These are phyloP conservation scores for Colletotrichum euphorbiae DNA, from an alignment of 2,329 filamentous ascomycete genomes.

Conservation along the genomic window DNA sequence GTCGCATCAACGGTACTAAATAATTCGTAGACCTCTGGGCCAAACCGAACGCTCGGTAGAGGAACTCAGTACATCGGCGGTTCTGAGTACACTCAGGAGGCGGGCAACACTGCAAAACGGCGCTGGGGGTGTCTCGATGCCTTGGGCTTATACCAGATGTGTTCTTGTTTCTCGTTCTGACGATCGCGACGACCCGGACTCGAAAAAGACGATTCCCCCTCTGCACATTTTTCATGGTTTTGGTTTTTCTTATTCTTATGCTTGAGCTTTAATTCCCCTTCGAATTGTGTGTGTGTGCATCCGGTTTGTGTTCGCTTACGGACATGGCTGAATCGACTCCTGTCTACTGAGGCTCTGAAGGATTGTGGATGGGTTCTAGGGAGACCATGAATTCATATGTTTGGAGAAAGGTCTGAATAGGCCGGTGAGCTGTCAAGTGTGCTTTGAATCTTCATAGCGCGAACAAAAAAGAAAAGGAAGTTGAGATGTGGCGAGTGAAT, in stretches of 20 bases:
- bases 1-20: conserved; percentile 47
- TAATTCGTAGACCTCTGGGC: conserved; percentile 51
- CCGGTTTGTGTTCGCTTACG: background rate
- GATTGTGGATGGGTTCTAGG: conserved; percentile 2
- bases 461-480: conserved; percentile 35
- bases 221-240: conserved; percentile 40
- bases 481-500: conserved; percentile 33
- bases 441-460: conserved; percentile 34
- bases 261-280: conserved; percentile 26
- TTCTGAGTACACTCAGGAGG: conserved; percentile 39
- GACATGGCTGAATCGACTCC: conserved; percentile 11
- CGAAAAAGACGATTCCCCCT: conserved; percentile 40
- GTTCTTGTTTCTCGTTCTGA: conserved; percentile 38
- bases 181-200: conserved; percentile 37
- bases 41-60: conserved; percentile 53
- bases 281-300: background rate
- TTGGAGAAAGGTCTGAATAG: background rate
- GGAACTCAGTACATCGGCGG: conserved; percentile 41
- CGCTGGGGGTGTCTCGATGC: conserved; percentile 40
- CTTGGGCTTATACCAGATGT: conserved; percentile 42
- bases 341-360: conserved; percentile 9
- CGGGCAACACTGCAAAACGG: conserved; percentile 39
- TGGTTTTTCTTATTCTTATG: conserved; percentile 35
- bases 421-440: conserved; percentile 17
- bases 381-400: conserved; percentile 6